Evolutionary conservation across 164 flowering plant species (phyloP).

Genomic region (Magnolia sinica): DNA sequence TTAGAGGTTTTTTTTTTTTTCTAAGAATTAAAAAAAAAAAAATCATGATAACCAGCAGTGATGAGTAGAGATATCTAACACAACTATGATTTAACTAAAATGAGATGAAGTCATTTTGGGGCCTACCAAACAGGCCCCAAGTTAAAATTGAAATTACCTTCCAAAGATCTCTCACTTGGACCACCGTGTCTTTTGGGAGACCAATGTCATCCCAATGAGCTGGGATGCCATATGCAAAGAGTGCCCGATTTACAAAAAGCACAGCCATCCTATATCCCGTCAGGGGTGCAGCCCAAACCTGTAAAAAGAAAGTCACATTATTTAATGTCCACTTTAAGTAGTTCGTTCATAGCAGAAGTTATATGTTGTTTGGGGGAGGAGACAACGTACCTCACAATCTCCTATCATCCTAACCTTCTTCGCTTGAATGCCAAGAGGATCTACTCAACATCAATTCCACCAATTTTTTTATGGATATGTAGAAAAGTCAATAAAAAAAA

Average conservation of each 20-base stretch:
- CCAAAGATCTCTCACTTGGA: constrained; percentile 77
- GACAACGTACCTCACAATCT: constrained; percentile 57
- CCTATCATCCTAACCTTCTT: constrained; percentile 74
- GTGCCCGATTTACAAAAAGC: constrained; percentile 53
- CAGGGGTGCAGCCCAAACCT: constrained; percentile 89
- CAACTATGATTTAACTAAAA: too few species aligned
- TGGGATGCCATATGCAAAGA: constrained; percentile 32
- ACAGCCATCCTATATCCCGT: constrained; percentile 56
- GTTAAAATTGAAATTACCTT: constrained; percentile 34
- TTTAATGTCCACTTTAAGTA: not conserved
- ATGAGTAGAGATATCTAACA: too few species aligned
- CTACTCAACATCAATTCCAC: constrained; percentile 21
- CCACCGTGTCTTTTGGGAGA: constrained; percentile 39
- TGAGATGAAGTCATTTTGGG: too few species aligned
- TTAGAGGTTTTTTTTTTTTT: too few species aligned
- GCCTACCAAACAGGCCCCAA: not conserved
- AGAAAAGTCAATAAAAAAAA: too few species aligned
- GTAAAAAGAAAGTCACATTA: not conserved
- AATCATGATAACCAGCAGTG: too few species aligned
- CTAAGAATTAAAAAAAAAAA: too few species aligned
- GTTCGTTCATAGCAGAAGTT: not conserved
- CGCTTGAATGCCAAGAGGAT: constrained; percentile 76
- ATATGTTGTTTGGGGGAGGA: not conserved
- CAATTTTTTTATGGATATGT: not conserved
- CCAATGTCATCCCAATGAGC: constrained; percentile 81